Evolutionary conservation across 306 rosid species (phyloP), one percentile per base, ranked within the genome.

Genomic region (Fragaria nilgerrensis): DNA sequence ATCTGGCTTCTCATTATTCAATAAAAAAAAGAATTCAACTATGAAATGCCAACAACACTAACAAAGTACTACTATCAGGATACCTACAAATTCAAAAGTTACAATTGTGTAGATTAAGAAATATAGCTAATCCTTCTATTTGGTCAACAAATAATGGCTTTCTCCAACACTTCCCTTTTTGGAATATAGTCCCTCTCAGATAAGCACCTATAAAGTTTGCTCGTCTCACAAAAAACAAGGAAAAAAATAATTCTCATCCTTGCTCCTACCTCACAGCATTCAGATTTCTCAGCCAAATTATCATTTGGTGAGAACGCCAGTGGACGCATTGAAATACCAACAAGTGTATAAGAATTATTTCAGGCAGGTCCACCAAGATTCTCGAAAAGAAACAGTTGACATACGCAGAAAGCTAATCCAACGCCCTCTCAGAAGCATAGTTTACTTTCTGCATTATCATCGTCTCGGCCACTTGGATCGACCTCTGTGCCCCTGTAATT

Each of bases 401-500:
- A 83, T 70, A 74, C 70, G 68, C 22, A 61, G 82, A 75, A 77
- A 56, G 70, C 80, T 87, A 88, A 36, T 82, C 93, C 49, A 80
- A 53, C 69, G 80, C 92, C 87, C 96, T 91, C 83, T 96, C 99
- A 7, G 94, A 82, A 68, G 98, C 98, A 86, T 91, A 87, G 68
- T 91, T 74, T 76, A 93, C 99, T 88, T 96, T 96, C 88, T 96
- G 98, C 91, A 89, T 37, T 84, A 96, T 93, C 98, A 96, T 92
- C 47, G 90, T 69, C 82, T 96, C 98, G 4, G 99, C 99, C 0
- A 91, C 68, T 32, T 86, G 92, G 25, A 96, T 91, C 22, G 99
- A 88, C 83, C 99, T 89, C 87, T 96, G 99, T 22, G 99, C 86
- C 59, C 99, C 99, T 9, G 94, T 92, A 79, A 96, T 96, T 64